Base-by-base conservation (phyloP, 2,329 filamentous ascomycete genomes). In the Sporothrix protearum region DNA sequence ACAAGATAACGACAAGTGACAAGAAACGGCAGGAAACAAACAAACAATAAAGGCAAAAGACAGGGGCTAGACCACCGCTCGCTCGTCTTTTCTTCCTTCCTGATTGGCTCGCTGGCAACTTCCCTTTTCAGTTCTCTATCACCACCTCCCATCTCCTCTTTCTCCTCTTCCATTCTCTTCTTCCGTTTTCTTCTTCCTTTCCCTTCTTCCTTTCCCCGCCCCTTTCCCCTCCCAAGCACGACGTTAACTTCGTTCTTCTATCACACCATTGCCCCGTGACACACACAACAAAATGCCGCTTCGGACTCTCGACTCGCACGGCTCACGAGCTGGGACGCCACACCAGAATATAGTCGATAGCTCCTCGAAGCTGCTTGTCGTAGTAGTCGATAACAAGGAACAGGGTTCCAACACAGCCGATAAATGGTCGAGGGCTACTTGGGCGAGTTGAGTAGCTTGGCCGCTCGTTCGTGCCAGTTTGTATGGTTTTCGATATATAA, bases 21-120 rank as follows among this genome's bases (percentile, higher is more conserved):
- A 9, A 36, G 36, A 36, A 36, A 36, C 36, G 36, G 36, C 36
- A 36, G 36, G 36, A 36, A 36, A n/a, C 36, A 36, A 36, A 36
- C 36, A 36, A 36, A 36, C 36, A 36, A 36, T n/a, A n/a, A 36
- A 36, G 36, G 9, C 36, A 36, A 9, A 16, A 16, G 16, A n/a
- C 16, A 39, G 30, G 53, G 14, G 16, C 49, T 9, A 22, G 49
- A 57, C 33, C 28, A 33, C 28, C n/a, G 28, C 53, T 57, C n/a
- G 19, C 16, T 6, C 30, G 8, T 30, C 16, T 14, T 16, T 61
- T 6, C 28, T 22, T 19, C 19, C 1, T 9, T 19, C 3, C 2
- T 30, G 16, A 61, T 61, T 61, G 55, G 55, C 55, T 61, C 55
- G 55, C 55, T n/a, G 55, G 7, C 55, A n/a, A n/a, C 30, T 61